A percentile compares a stretch with the other conserved stretches of the same genome.
Evolutionary conservation across 768 basidiomycete genomes (phyloP).

Genomic region (Mycena olivaceomarginata): DNA sequence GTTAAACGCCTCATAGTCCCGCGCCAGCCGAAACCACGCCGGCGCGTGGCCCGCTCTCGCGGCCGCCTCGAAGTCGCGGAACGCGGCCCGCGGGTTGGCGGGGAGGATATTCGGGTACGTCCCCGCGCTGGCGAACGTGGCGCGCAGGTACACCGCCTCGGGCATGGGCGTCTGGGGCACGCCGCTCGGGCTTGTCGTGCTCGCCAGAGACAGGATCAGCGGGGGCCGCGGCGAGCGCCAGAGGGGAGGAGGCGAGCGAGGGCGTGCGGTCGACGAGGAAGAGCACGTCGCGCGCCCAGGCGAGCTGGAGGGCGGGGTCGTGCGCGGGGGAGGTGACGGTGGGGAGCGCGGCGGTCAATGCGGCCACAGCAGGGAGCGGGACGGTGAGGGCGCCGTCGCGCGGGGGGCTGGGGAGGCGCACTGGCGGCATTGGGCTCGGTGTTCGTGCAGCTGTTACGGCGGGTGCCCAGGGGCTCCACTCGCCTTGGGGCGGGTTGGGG

Average conservation of each 20-base stretch:
- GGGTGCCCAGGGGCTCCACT: slow-evolving; percentile 46
- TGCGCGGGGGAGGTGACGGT: slow-evolving; percentile 72
- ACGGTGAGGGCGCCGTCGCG: slow-evolving; percentile 74
- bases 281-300: slow-evolving; percentile 91
- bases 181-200: not conserved
- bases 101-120: slow-evolving; percentile 78
- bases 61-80: slow-evolving; percentile 91
- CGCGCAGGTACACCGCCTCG: slow-evolving; percentile 87
- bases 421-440: slow-evolving; percentile 48
- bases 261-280: slow-evolving; percentile 82
- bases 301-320: slow-evolving; percentile 77
- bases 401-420: slow-evolving; percentile 46
- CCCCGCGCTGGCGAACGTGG: slow-evolving; percentile 83
- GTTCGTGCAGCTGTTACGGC: slow-evolving; percentile 43
- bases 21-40: slow-evolving; percentile 95
- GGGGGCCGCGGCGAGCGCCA: slow-evolving; percentile 81
- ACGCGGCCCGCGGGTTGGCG: slow-evolving; percentile 86
- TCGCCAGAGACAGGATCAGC: slow-evolving; percentile 75
- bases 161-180: slow-evolving; percentile 61
- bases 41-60: slow-evolving; percentile 84
- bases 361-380: slow-evolving; percentile 79
- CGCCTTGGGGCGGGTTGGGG: not conserved
- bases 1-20: slow-evolving; percentile 86
- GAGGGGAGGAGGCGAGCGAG: slow-evolving; percentile 54
- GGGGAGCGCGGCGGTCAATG: slow-evolving; percentile 71